A percentile compares a stretch with the other conserved stretches of the same genome.
Evolutionary conservation across 192 early-diverging fungal species (phyloP).

Genomic region (Coemansia sp.): DNA sequence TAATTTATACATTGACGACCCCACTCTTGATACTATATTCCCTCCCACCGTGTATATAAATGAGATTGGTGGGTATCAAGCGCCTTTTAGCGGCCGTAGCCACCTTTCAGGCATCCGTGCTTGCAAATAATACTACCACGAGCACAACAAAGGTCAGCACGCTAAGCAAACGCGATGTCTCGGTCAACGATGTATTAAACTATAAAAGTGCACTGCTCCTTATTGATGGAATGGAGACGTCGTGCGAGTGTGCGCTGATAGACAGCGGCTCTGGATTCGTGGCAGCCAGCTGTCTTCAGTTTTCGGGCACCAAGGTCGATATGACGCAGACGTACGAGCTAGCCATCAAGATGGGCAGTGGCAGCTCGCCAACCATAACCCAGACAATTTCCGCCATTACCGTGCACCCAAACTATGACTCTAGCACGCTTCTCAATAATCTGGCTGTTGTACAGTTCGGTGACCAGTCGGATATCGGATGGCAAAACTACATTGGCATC

Average conservation of each 20-base stretch:
- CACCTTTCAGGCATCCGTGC: neutral
- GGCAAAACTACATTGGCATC: slow-evolving; percentile 38
- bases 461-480: neutral
- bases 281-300: slow-evolving; percentile 40
- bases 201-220: slow-evolving; percentile 33
- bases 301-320: slow-evolving; percentile 10
- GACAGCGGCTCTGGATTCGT: slow-evolving; percentile 40
- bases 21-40: neutral
- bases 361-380: slow-evolving; percentile 10
- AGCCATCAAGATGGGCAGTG: slow-evolving; percentile 17
- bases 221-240: slow-evolving; percentile 29
- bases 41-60: neutral
- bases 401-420: slow-evolving; percentile 29
- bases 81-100: neutral
- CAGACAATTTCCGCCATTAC: slow-evolving; percentile 18
- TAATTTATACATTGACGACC: slow-evolving; percentile 2
- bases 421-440: slow-evolving; percentile 30
- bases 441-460: slow-evolving; percentile 42
- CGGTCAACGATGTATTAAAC: slow-evolving; percentile 10
- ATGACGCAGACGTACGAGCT: slow-evolving; percentile 16
- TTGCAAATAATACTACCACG: neutral
- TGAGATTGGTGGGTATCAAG: neutral
- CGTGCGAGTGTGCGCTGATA: slow-evolving; percentile 39
- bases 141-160: neutral
- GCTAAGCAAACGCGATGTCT: slow-evolving; percentile 19